phyloP scores from a whole-genome alignment of 371 early-diverging fungal genomes.

The Vairimorpha apis region DNA sequence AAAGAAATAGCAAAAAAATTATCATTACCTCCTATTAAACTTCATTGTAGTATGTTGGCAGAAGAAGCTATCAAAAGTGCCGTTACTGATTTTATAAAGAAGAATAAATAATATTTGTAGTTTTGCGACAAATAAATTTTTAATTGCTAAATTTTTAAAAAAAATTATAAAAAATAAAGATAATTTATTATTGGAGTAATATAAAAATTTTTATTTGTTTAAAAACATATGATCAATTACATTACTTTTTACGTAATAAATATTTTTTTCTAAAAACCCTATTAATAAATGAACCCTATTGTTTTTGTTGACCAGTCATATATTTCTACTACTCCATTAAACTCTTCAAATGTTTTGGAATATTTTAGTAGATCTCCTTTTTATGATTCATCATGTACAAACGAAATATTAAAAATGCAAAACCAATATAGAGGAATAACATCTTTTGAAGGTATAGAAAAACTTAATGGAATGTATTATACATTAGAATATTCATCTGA shows the following conservation, averaged over 20 bases:
- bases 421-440: constrained; percentile 73
- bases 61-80: constrained; percentile 96
- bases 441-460: constrained; percentile 64
- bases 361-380: constrained; percentile 88
- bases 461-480: constrained; percentile 45
- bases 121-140: too few species aligned
- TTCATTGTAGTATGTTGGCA: constrained; percentile 95
- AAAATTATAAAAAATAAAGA: too few species aligned
- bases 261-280: too few species aligned
- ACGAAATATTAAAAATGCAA: constrained; percentile 89
- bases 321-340: constrained; percentile 46
- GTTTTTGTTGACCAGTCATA: constrained; percentile 58
- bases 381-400: constrained; percentile 85
- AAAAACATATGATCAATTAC: background rate
- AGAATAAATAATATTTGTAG: constrained; percentile 29
- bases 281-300: constrained; percentile 34
- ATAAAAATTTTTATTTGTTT: background rate
- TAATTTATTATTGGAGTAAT: too few species aligned
- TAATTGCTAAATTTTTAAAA: too few species aligned
- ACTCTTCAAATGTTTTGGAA: constrained; percentile 72
- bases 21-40: constrained; percentile 87
- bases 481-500: constrained; percentile 16
- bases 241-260: background rate
- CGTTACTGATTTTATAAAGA: constrained; percentile 71
- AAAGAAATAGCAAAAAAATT: constrained; percentile 90